These are phyloP conservation scores for Globisporangium cederbergense DNA, from an alignment of 352 stramenopile genomes.

Conservation along the genomic window DNA sequence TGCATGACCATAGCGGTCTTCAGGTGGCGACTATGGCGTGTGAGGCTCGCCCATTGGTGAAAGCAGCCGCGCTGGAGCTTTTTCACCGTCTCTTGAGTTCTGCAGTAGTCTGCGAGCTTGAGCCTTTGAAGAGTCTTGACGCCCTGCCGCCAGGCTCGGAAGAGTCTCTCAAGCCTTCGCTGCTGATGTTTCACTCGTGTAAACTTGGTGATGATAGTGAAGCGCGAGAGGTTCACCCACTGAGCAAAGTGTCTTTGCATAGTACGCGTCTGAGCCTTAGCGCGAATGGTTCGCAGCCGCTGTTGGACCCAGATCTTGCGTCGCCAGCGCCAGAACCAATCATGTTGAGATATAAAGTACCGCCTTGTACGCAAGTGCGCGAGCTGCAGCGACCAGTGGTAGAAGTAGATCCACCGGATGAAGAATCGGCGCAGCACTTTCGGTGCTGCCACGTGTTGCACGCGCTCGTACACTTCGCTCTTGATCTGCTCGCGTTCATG, in stretches of 20 bases:
- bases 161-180: conserved; percentile 22
- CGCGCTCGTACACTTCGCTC: conserved; percentile 41
- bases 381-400: conserved; percentile 46
- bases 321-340: conserved; percentile 65
- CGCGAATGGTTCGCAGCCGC: conserved; percentile 28
- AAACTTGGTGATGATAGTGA: conserved; percentile 47
- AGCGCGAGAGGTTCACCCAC: conserved; percentile 55
- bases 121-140: not conserved
- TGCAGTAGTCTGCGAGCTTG: not conserved
- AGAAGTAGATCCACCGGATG: conserved; percentile 50
- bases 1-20: conserved; percentile 21
- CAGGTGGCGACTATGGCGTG: conserved; percentile 7
- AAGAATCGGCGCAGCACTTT: conserved; percentile 62
- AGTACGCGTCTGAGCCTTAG: conserved; percentile 22
- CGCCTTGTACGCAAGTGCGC: conserved; percentile 41
- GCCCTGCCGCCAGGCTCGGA: conserved; percentile 37
- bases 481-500: conserved; percentile 54
- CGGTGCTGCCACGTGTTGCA: conserved; percentile 37
- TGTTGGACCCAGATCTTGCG: conserved; percentile 49
- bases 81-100: not conserved
- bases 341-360: conserved; percentile 49
- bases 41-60: conserved; percentile 6
- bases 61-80: conserved; percentile 13
- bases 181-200: conserved; percentile 25
- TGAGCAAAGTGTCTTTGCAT: conserved; percentile 36